phyloP scores from a whole-genome alignment of 176 grass and related monocot genomes.

The Elaeis guineensis region DNA sequence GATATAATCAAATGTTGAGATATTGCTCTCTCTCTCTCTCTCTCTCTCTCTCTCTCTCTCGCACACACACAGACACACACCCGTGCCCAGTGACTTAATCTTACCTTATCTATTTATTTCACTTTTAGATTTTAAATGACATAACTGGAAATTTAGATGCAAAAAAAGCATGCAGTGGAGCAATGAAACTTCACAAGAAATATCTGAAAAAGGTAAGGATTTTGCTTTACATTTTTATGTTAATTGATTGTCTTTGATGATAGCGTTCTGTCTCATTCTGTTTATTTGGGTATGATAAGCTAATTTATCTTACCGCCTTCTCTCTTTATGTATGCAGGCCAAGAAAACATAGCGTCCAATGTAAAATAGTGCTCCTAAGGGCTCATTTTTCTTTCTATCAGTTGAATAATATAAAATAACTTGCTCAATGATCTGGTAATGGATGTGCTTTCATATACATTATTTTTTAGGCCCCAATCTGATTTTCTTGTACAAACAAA shows the following conservation, averaged over 20 bases:
- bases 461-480: conserved; percentile 11
- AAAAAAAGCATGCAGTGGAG: conserved; percentile 80
- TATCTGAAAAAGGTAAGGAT: conserved; percentile 74
- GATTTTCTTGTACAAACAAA: too few relatives aligned
- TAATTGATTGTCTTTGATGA: neutral
- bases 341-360: conserved; percentile 36
- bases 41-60: too few relatives aligned
- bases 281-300: too few relatives aligned
- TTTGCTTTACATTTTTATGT: conserved; percentile 7
- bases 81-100: too few relatives aligned
- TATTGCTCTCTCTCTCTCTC: too few relatives aligned
- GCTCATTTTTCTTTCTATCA: neutral
- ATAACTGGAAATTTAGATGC: conserved; percentile 92
- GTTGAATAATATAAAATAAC: too few relatives aligned
- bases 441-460: conserved; percentile 19
- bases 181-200: conserved; percentile 97
- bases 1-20: too few relatives aligned
- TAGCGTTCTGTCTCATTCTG: too few relatives aligned
- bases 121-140: conserved; percentile 90
- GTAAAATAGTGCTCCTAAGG: neutral
- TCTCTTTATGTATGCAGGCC: conserved; percentile 29
- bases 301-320: too few relatives aligned
- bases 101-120: conserved; percentile 1
- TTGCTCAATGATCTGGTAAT: neutral
- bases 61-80: too few relatives aligned